Base-by-base conservation (phyloP, 2,329 filamentous ascomycete species). In the Dothideomycetes sp. region DNA sequence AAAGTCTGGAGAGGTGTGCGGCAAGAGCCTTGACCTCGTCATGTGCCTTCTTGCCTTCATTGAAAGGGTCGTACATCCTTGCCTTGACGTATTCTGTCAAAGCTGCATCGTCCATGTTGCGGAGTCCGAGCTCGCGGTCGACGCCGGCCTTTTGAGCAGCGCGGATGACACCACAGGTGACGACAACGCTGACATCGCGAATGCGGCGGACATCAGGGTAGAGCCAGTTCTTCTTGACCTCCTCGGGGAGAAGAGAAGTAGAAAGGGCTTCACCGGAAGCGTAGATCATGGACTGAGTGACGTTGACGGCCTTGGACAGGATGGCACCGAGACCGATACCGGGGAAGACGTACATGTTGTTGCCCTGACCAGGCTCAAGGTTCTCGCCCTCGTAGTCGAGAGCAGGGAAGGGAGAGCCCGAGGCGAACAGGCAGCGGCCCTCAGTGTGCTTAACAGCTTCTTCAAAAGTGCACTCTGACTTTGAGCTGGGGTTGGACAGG, bases 271-370 rank as follows among this genome's bases (percentile, higher is more conserved):
- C 80, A 19, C 86, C 91, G 22, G 88, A 89, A 35, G 84, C 87
- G 68, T 96, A 96, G 57, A 98, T 87, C 91, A 98, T 98, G 63
- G 82, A 78, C 61, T 95, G 85, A 4, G 89, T 96, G 51, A 96
- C 73, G 53, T 79, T 79, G 50, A 84, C 80, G 10, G 87, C 76
- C 71, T 95, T 93, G 66, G 82, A 80, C 34, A 96, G 76, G 58
- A 96, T 95, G 50, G 89, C 84, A 46, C 88, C 91, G 20, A 96
- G 78, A 43, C 91, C 91, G 45, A 96, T 83, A 56, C 89, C 91
- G 1, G 91, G 91, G 79, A 98, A 98, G 47, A 98, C 84, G 60
- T 95, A 95, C 69, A 82, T 81, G 69, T 81, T 80, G 73, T 88
- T 88, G 50, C 89, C 88, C 56, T 73, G 70, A 34, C 70, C 69